These are phyloP conservation scores for Phellopilus nigrolimitatus DNA, from an alignment of 1,284 basidiomycete genomes.

Conservation along the genomic window DNA sequence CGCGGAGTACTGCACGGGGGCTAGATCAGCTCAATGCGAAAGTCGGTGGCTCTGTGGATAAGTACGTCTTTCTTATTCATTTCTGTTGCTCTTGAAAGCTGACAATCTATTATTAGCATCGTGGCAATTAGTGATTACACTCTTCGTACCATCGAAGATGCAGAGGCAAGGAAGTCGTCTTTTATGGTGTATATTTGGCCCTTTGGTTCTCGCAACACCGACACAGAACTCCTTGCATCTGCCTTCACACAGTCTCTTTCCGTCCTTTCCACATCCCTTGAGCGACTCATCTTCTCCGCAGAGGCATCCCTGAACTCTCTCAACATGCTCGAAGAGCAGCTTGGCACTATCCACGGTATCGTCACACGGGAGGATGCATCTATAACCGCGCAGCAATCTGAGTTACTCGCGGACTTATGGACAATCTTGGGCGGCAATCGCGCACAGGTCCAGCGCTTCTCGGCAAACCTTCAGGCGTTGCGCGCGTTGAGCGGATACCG, in stretches of 20 bases:
- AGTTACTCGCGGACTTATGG: conserved; percentile 64
- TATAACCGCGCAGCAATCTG: conserved; percentile 39
- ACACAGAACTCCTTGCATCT: conserved; percentile 37
- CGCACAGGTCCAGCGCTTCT: conserved; percentile 39
- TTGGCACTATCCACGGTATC: conserved; percentile 51
- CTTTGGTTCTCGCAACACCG: conserved; percentile 36
- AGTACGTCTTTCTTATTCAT: conserved; percentile 36
- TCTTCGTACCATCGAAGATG: conserved; percentile 47
- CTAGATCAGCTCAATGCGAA: conserved; percentile 56
- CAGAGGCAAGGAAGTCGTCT: conserved; percentile 34
- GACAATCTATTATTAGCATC: conserved; percentile 39
- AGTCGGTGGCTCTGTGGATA: conserved; percentile 64
- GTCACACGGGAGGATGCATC: conserved; percentile 50
- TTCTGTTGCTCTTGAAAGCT: conserved; percentile 1
- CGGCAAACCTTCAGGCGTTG: conserved; percentile 49
- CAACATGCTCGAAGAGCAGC: conserved; percentile 54
- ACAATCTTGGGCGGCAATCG: conserved; percentile 59
- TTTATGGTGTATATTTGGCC: conserved; percentile 41
- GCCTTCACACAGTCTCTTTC: conserved; percentile 61
- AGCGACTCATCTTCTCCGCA: conserved; percentile 57
- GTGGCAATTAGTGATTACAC: conserved; percentile 69
- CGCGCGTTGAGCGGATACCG: conserved; percentile 51
- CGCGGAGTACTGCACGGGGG: conserved; percentile 51
- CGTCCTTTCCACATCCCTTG: conserved; percentile 47
- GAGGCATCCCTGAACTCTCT: conserved; percentile 50